phyloP scores from a whole-genome alignment of 1,284 basidiomycete species.

The Tilletia horrida region DNA sequence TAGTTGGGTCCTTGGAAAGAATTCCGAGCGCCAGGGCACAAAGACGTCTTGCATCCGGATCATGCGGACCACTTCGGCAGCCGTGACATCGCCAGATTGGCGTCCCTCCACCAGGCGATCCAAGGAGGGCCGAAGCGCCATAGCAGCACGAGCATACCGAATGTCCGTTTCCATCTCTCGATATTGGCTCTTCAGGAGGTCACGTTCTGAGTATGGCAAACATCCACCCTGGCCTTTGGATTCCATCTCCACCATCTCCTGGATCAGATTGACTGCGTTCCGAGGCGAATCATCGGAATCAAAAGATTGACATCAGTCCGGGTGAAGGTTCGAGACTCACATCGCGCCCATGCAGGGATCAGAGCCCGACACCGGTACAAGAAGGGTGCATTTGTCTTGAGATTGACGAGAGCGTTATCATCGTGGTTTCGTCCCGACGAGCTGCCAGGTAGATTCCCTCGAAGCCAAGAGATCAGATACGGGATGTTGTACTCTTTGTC shows the following conservation, averaged over 20 bases:
- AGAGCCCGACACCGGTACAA: not conserved
- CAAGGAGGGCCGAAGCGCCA: not conserved
- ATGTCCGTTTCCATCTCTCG: not conserved
- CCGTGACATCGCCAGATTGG: not conserved
- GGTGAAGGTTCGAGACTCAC: no score
- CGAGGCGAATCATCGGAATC: no score
- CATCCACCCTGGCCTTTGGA: no score
- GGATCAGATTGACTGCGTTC: not conserved
- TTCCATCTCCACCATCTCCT: not conserved
- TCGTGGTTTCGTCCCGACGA: not conserved
- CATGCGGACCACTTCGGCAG: not conserved
- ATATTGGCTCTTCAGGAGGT: no score
- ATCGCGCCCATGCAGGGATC: not conserved
- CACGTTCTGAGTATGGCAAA: no score
- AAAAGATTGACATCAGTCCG: no score
- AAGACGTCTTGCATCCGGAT: not conserved
- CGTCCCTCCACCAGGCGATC: not conserved
- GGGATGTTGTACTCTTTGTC: not conserved
- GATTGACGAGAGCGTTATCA: conserved; percentile 3
- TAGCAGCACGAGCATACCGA: not conserved
- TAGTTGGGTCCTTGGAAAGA: not conserved
- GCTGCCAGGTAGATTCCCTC: not conserved
- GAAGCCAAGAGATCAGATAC: not conserved
- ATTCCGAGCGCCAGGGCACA: not conserved
- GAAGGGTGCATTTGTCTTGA: not conserved